Conservation (phyloP, 176 grass and related monocot species). For the Dendrocalamus sinicus region DNA sequence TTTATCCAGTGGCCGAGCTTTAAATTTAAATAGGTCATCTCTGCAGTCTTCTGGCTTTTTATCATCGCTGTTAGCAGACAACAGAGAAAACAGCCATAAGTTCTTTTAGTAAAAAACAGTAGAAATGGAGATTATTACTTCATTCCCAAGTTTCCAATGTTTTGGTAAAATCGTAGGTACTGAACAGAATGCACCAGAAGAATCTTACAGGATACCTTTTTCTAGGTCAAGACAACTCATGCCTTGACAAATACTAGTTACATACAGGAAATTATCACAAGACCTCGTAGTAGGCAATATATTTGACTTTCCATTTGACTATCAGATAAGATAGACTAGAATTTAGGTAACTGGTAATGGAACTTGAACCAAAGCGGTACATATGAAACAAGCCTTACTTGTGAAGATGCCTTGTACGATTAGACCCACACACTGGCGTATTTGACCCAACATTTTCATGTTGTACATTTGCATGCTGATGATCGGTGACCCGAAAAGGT, state of each 20-base stretch:
- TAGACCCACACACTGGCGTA: slow-evolving; percentile 35
- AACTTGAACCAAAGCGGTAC: not conserved
- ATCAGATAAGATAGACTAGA: slow-evolving; percentile 4
- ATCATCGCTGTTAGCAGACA: slow-evolving; percentile 47
- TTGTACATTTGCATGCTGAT: slow-evolving; percentile 37
- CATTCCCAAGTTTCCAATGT: not conserved
- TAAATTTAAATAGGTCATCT: slow-evolving; percentile 61
- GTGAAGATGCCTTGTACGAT: slow-evolving; percentile 26
- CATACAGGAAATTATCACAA: not conserved
- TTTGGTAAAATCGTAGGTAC: not conserved
- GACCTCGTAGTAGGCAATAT: not conserved
- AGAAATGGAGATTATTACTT: slow-evolving; percentile 9
- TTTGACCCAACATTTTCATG: slow-evolving; percentile 32
- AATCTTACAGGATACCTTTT: slow-evolving; percentile 15
- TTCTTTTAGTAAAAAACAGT: not conserved
- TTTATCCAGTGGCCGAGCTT: slow-evolving; percentile 64
- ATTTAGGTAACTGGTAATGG: slow-evolving; percentile 16
- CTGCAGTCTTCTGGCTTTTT: slow-evolving; percentile 52
- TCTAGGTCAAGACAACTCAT: slow-evolving; percentile 1
- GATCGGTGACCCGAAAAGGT: slow-evolving; percentile 30
- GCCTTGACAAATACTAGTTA: slow-evolving; percentile 22
- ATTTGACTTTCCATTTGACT: slow-evolving; percentile 9
- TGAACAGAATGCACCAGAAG: not conserved
- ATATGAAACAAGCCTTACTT: slow-evolving; percentile 42
- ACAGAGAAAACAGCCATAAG: slow-evolving; percentile 35